Conservation (phyloP, 352 stramenopile genomes). For the Phytopythium sindhum region DNA sequence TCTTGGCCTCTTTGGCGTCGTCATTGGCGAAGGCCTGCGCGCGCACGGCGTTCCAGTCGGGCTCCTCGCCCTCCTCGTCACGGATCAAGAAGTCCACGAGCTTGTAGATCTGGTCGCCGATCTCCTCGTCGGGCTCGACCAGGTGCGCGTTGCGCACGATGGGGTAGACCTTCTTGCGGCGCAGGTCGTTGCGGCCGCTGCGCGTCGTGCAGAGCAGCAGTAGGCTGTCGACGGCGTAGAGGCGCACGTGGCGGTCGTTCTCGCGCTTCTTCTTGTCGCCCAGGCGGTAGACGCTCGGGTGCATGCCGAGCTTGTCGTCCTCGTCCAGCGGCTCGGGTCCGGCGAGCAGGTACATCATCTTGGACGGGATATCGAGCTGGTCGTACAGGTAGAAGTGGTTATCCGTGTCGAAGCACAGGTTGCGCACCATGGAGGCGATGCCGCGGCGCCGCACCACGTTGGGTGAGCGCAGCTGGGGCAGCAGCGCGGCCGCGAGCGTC, state of each 20-base stretch:
- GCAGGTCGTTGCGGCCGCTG: constrained; percentile 73
- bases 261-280: constrained; percentile 84
- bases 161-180: constrained; percentile 84
- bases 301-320: constrained; percentile 81
- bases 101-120: constrained; percentile 88
- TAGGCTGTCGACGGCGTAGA: constrained; percentile 68
- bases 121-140: constrained; percentile 74
- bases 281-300: constrained; percentile 69
- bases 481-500: constrained; percentile 56
- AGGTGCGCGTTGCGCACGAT: constrained; percentile 84
- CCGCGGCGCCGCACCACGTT: constrained; percentile 81
- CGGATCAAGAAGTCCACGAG: constrained; percentile 86
- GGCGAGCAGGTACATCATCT: constrained; percentile 71
- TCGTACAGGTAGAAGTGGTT: constrained; percentile 89
- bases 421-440: constrained; percentile 63
- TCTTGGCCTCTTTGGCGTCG: constrained; percentile 29
- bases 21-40: constrained; percentile 60
- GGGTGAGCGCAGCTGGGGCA: constrained; percentile 76
- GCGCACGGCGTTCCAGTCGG: constrained; percentile 78
- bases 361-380: constrained; percentile 75
- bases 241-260: constrained; percentile 64
- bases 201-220: constrained; percentile 76
- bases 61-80: constrained; percentile 83
- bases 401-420: constrained; percentile 87
- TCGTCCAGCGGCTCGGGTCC: constrained; percentile 73